Evolutionary conservation across 2,329 filamentous ascomycete genomes (phyloP).

Genomic region (Thelonectria blattea): DNA sequence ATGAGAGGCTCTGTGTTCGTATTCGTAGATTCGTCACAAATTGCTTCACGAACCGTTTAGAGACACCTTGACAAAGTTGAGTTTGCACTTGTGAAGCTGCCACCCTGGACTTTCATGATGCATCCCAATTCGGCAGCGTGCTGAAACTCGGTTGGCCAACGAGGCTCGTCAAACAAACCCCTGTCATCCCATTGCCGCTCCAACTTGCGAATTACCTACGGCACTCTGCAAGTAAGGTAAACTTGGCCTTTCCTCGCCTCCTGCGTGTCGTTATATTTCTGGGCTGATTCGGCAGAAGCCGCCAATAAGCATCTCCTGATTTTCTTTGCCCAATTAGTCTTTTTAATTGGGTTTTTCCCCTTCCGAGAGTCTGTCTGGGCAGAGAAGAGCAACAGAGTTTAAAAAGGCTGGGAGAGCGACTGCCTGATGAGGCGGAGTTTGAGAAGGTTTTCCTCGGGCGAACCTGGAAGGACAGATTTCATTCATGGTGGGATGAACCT

Average conservation of each 20-base stretch:
- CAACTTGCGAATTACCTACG: too few relatives aligned
- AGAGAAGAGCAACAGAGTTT: background rate
- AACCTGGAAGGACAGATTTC: conserved; percentile 6
- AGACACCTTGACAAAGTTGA: too few relatives aligned
- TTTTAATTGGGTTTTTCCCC: background rate
- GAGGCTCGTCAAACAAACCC: background rate
- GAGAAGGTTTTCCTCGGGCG: background rate
- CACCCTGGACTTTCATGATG: background rate
- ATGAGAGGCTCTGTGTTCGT: too few relatives aligned
- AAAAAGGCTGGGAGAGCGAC: too few relatives aligned
- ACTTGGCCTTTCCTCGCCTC: too few relatives aligned
- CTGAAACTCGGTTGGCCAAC: background rate
- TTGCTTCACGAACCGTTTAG: too few relatives aligned
- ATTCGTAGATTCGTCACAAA: too few relatives aligned
- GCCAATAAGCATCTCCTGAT: background rate
- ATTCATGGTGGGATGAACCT: background rate
- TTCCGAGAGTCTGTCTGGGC: background rate
- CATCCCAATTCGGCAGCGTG: background rate
- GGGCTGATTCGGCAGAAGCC: background rate
- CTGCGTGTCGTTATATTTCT: background rate
- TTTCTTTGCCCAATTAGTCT: background rate
- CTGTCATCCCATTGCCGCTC: background rate
- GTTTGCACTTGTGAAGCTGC: background rate
- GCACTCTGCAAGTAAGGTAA: too few relatives aligned
- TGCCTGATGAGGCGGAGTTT: background rate